A percentile compares a stretch with the other conserved stretches of the same genome.
These are phyloP conservation scores for Puccinellia tenuiflora DNA, from an alignment of 176 grass and related monocot genomes.

Conservation along the genomic window DNA sequence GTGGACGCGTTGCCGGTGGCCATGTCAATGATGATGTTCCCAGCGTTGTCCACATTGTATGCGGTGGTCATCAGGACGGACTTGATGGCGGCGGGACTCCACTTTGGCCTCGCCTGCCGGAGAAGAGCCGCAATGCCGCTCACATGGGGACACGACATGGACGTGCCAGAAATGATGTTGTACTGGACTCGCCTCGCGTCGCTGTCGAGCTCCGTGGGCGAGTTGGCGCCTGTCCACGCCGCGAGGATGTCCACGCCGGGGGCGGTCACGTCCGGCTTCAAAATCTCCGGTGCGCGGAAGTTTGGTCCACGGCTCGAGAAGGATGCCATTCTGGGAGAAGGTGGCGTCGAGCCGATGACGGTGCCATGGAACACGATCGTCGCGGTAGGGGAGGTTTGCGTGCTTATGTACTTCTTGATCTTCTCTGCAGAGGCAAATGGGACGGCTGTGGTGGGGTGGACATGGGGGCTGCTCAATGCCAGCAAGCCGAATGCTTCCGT, in stretches of 20 bases:
- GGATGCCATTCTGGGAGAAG: slow-evolving; percentile 24
- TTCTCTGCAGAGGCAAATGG: not conserved
- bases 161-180: slow-evolving; percentile 46
- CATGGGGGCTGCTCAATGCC: not conserved
- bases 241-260: slow-evolving; percentile 52
- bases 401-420: not conserved
- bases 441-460: slow-evolving; percentile 7
- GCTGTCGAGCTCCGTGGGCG: not conserved
- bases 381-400: not conserved
- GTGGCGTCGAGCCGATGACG: not conserved
- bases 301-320: slow-evolving; percentile 45
- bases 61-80: slow-evolving; percentile 57
- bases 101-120: slow-evolving; percentile 13
- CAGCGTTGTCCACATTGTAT: slow-evolving; percentile 30
- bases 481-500: not conserved
- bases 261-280: slow-evolving; percentile 48
- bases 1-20: slow-evolving; percentile 27
- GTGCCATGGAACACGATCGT: slow-evolving; percentile 30
- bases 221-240: slow-evolving; percentile 17
- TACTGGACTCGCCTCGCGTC: slow-evolving; percentile 28
- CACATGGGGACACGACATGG: slow-evolving; percentile 45
- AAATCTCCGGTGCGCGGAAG: slow-evolving; percentile 14
- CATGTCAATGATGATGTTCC: slow-evolving; percentile 6
- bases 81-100: slow-evolving; percentile 44
- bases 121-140: slow-evolving; percentile 40